Conservation (phyloP, 2,329 filamentous ascomycete species). For the Cladosporium colombiae region DNA sequence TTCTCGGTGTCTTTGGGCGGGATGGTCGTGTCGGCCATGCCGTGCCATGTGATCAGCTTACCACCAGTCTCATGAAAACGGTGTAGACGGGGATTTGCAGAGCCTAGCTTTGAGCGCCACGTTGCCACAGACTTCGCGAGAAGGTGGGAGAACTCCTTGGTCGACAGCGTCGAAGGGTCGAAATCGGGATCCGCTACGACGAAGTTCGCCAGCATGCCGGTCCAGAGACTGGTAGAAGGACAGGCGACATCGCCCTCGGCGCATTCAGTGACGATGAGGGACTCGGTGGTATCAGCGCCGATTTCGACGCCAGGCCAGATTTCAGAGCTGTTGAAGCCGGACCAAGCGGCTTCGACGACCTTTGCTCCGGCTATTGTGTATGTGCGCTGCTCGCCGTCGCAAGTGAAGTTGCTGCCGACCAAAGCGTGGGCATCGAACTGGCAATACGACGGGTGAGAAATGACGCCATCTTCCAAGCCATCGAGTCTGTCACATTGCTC, state of each 20-base stretch:
- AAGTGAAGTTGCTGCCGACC: slow-evolving; percentile 33
- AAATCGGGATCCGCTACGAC: not conserved
- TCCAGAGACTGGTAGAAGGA: slow-evolving; percentile 23
- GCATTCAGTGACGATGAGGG: slow-evolving; percentile 32
- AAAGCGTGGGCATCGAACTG: slow-evolving; percentile 34
- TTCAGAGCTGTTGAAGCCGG: slow-evolving; percentile 29
- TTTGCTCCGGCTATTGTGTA: slow-evolving; percentile 36
- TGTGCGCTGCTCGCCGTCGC: slow-evolving; percentile 25
- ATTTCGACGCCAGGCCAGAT: slow-evolving; percentile 4
- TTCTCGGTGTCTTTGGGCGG: slow-evolving; percentile 34
- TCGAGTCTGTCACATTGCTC: slow-evolving; percentile 41
- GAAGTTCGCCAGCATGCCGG: not conserved
- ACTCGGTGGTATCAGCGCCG: slow-evolving; percentile 12
- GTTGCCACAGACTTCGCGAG: slow-evolving; percentile 25
- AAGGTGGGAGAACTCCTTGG: slow-evolving; percentile 28
- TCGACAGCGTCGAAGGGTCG: slow-evolving; percentile 32
- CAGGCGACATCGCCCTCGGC: not conserved
- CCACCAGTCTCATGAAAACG: slow-evolving; percentile 40
- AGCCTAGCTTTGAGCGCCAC: slow-evolving; percentile 40
- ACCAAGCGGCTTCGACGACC: slow-evolving; percentile 38
- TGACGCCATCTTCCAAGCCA: slow-evolving; percentile 40
- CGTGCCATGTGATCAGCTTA: slow-evolving; percentile 49
- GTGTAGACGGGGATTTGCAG: slow-evolving; percentile 40
- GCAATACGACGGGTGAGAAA: slow-evolving; percentile 33
- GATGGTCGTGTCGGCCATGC: slow-evolving; percentile 29